These are phyloP conservation scores for Pseudogymnoascus sp. DNA, from an alignment of 2,329 filamentous ascomycete species.

Conservation along the genomic window DNA sequence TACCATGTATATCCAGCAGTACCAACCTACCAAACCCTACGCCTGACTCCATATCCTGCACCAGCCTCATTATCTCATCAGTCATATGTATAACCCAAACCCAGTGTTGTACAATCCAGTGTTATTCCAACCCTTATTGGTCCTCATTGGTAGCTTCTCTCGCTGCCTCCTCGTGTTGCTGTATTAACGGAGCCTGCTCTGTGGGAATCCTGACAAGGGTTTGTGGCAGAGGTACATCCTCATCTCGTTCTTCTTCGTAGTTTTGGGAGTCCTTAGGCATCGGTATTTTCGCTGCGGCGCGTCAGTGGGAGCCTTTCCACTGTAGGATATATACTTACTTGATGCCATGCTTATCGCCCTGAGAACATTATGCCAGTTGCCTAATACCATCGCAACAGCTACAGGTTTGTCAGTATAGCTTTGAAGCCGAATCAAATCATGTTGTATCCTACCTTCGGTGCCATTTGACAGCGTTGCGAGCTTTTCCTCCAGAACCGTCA, in stretches of 20 bases:
- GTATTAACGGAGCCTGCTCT: slow-evolving; percentile 62
- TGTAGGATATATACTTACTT: slow-evolving; percentile 44
- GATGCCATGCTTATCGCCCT: slow-evolving; percentile 83
- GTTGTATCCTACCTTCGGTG: slow-evolving; percentile 58
- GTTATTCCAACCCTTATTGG: slow-evolving; percentile 4
- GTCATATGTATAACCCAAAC: neutral
- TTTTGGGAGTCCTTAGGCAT: slow-evolving; percentile 45
- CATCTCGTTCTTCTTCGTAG: slow-evolving; percentile 35
- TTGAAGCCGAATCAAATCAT: slow-evolving; percentile 7
- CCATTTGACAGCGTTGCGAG: slow-evolving; percentile 71
- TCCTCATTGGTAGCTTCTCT: neutral
- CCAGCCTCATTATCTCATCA: neutral
- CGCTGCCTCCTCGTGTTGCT: slow-evolving; percentile 51
- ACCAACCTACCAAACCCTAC: slow-evolving; percentile 8
- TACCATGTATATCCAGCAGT: neutral
- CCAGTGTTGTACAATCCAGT: neutral
- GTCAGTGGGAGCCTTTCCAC: slow-evolving; percentile 18
- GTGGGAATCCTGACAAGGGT: slow-evolving; percentile 81
- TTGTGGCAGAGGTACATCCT: slow-evolving; percentile 58
- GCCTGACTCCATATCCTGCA: slow-evolving; percentile 2
- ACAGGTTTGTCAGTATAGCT: slow-evolving; percentile 20
- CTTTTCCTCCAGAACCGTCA: slow-evolving; percentile 76
- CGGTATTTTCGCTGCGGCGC: slow-evolving; percentile 58
- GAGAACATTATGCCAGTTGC: slow-evolving; percentile 84
- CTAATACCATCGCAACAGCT: slow-evolving; percentile 79